These are phyloP conservation scores for Aquilaria agallochum DNA, from an alignment of 441 rosid species.

Conservation along the genomic window DNA sequence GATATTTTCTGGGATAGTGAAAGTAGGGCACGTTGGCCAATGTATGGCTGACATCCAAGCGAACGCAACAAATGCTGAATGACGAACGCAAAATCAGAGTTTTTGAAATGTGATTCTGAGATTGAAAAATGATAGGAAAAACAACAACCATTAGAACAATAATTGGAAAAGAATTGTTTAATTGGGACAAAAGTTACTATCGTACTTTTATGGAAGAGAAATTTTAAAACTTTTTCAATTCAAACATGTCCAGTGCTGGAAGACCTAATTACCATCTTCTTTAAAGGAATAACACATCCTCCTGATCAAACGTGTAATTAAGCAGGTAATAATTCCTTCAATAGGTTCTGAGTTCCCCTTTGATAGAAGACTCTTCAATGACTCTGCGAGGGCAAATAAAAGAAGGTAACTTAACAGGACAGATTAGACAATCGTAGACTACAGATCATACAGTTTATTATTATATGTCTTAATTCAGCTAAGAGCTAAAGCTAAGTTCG, in stretches of 20 bases:
- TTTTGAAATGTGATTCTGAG: slow-evolving; percentile 30
- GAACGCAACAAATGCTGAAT: slow-evolving; percentile 81
- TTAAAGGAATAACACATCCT: slow-evolving; percentile 54
- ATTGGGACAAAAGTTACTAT: background rate
- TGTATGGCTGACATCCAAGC: slow-evolving; percentile 62
- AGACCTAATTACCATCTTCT: slow-evolving; percentile 38
- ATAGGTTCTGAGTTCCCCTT: slow-evolving; percentile 37
- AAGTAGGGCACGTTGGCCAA: slow-evolving; percentile 66
- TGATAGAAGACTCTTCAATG: slow-evolving; percentile 52
- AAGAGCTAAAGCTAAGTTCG: too few relatives aligned
- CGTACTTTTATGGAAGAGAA: background rate
- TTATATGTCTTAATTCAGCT: too few relatives aligned
- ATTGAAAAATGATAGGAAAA: slow-evolving; percentile 22
- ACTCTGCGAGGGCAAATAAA: slow-evolving; percentile 32
- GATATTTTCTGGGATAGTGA: slow-evolving; percentile 66
- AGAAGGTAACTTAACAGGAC: slow-evolving; percentile 11
- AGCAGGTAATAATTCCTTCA: slow-evolving; percentile 54
- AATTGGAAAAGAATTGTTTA: slow-evolving; percentile 3
- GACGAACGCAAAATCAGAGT: slow-evolving; percentile 37
- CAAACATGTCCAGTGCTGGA: too few relatives aligned
- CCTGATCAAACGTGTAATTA: slow-evolving; percentile 51
- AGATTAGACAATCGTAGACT: background rate
- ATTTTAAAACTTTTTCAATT: background rate
- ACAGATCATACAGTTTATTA: background rate
- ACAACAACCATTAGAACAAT: background rate